phyloP scores from a whole-genome alignment of 1,139 yeast species.

The Entelexis sorbosivorans region DNA sequence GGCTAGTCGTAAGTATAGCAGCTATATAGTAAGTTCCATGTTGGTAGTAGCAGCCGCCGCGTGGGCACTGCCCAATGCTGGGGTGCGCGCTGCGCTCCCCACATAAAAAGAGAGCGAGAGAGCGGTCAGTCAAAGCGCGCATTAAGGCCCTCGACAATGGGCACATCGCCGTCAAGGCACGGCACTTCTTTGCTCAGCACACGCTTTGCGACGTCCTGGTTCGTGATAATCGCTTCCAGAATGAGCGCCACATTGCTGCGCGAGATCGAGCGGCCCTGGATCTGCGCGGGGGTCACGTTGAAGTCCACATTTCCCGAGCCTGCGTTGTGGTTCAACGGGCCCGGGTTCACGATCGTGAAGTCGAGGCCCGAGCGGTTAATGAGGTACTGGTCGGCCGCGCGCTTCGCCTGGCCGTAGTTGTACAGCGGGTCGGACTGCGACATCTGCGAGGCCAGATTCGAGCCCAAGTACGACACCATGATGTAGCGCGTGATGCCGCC shows the following conservation, averaged over 20 bases:
- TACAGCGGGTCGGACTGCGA: constrained; percentile 14
- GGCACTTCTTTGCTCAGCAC: constrained; percentile 16
- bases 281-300: neutral
- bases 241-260: constrained; percentile 23
- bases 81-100: too few species aligned
- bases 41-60: too few species aligned
- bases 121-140: neutral
- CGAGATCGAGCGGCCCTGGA: constrained; percentile 13
- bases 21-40: too few species aligned
- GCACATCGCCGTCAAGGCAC: constrained; percentile 15
- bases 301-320: constrained; percentile 32
- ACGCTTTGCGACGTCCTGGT: constrained; percentile 5
- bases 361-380: constrained; percentile 33
- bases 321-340: constrained; percentile 34
- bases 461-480: constrained; percentile 47
- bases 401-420: constrained; percentile 36
- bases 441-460: constrained; percentile 27
- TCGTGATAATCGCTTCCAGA: constrained; percentile 8
- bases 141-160: constrained; percentile 12
- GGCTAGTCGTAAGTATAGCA: too few species aligned
- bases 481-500: constrained; percentile 38
- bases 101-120: too few species aligned
- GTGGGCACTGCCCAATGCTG: too few species aligned
- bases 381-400: constrained; percentile 45
- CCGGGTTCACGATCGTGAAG: constrained; percentile 47